Evolutionary conservation across 1,284 basidiomycete genomes (phyloP).

Genomic region (Cronartium quercuum): DNA sequence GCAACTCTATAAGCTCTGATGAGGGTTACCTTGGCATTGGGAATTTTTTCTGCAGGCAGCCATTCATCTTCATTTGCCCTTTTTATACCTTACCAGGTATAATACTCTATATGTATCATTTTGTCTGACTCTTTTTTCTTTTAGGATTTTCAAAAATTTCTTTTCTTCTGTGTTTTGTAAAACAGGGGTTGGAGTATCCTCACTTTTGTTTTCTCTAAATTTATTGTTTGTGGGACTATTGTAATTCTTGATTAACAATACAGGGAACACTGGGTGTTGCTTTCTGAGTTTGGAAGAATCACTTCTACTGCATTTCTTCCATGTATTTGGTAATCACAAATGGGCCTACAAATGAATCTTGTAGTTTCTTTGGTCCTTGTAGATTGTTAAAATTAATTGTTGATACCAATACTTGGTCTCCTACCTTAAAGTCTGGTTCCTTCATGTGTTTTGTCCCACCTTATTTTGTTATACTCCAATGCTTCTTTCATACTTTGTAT

Average conservation of each 20-base stretch:
- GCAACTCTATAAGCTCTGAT: background rate
- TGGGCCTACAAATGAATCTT: slow-evolving; percentile 24
- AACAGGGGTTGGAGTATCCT: background rate
- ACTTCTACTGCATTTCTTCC: slow-evolving; percentile 8
- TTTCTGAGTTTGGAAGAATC: background rate
- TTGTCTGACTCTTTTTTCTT: background rate
- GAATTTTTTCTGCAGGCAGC: background rate
- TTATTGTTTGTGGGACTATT: background rate
- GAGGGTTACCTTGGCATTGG: background rate
- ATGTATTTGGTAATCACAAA: slow-evolving; percentile 1
- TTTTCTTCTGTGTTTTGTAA: background rate
- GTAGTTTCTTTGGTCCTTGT: background rate
- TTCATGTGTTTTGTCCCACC: slow-evolving; percentile 13
- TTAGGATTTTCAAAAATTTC: background rate
- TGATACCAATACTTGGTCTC: slow-evolving; percentile 1
- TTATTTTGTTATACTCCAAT: background rate
- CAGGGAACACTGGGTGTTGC: slow-evolving; percentile 4
- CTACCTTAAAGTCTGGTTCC: background rate
- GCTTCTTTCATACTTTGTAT: background rate
- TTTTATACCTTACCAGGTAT: background rate
- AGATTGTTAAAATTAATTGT: slow-evolving; percentile 17
- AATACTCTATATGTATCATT: background rate
- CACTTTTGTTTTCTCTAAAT: background rate
- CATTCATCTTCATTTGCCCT: background rate
- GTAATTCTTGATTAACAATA: slow-evolving; percentile 1